Base-by-base conservation (phyloP, 441 rosid species). In the Jatropha multifida region DNA sequence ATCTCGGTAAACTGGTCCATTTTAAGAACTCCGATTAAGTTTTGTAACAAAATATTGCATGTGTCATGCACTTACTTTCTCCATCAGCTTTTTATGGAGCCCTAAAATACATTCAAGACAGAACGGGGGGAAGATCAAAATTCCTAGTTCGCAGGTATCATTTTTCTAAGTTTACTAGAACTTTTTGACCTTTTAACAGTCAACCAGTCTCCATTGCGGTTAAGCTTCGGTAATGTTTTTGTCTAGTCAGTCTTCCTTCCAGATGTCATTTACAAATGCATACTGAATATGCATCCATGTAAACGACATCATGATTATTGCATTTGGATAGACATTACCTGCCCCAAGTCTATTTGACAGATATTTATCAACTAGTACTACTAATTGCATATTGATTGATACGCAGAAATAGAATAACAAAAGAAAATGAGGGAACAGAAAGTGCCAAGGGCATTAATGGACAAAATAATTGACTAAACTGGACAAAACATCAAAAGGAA, bases 401-500 rank as follows among this genome's bases (percentile, higher is more conserved):
- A 72, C 58, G 65, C 41, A 69, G 37, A 63, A 38, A 62, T 5
- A 20, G 0, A 65, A 52, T 59, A 59, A 26, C 15, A 59, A 58
- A 14, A 4, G 48, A 66, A 38, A 68, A 59, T 41, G 62, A 74
- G 14, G 7, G 3, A 3, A 66, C 60, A 63, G 27, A 15, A 69
- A 32, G 32, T 32, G 32, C 46, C 38, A 67, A 55, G 69, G 56
- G 65, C 46, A 78, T 62, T 54, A 63, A 69, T n/a, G 63, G 67
- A 74, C 17, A 74, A 23, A 7, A 65, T 54, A 56, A 59, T 15
- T 27, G 54, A 52, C 37, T 59, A 71, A 72, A 71, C 42, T n/a
- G 69, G 74, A 52, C 1, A 75, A 66, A 69, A 78, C 48, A 60
- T 38, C 10, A 63, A n/a, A 51, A 65, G 74, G 61, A 71, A 65